Evolutionary conservation across 2,329 filamentous ascomycete genomes (phyloP).

Genomic region (Uncinocarpus reesii): DNA sequence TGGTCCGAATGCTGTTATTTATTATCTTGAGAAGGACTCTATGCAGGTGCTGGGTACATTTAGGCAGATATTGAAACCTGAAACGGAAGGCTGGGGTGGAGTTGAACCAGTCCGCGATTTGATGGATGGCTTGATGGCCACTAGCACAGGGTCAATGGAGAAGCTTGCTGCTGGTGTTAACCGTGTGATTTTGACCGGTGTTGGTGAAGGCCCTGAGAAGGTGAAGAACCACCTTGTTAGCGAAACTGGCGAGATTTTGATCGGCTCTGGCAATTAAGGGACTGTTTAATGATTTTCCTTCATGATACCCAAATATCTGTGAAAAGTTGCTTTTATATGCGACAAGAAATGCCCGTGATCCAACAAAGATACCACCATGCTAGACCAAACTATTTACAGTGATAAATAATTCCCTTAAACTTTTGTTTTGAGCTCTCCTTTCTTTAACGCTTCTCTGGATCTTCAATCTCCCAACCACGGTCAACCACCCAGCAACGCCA

Average conservation of each 20-base stretch:
- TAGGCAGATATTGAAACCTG: slow-evolving; percentile 60
- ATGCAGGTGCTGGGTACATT: slow-evolving; percentile 66
- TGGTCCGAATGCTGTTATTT: slow-evolving; percentile 91
- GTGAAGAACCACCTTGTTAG: slow-evolving; percentile 67
- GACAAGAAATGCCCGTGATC: slow-evolving; percentile 3
- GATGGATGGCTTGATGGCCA: slow-evolving; percentile 51
- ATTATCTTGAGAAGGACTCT: slow-evolving; percentile 76
- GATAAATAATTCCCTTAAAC: slow-evolving; percentile 1
- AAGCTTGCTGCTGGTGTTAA: slow-evolving; percentile 69
- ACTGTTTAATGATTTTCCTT: not conserved
- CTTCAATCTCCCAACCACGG: not conserved
- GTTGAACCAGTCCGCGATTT: slow-evolving; percentile 43
- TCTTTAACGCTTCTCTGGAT: not conserved
- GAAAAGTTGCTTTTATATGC: not conserved
- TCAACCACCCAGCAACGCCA: slow-evolving; percentile 28
- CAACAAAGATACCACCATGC: not conserved
- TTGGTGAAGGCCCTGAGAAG: slow-evolving; percentile 78
- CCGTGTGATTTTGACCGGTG: slow-evolving; percentile 79
- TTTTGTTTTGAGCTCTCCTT: not conserved
- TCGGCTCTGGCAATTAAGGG: slow-evolving; percentile 15
- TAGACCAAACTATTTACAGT: not conserved
- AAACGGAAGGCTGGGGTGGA: slow-evolving; percentile 41
- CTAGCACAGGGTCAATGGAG: slow-evolving; percentile 44
- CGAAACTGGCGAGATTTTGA: slow-evolving; percentile 48
- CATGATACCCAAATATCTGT: not conserved